Evolutionary conservation across 768 basidiomycete genomes (phyloP).

Genomic region (Hydnomerulius pinastri): DNA sequence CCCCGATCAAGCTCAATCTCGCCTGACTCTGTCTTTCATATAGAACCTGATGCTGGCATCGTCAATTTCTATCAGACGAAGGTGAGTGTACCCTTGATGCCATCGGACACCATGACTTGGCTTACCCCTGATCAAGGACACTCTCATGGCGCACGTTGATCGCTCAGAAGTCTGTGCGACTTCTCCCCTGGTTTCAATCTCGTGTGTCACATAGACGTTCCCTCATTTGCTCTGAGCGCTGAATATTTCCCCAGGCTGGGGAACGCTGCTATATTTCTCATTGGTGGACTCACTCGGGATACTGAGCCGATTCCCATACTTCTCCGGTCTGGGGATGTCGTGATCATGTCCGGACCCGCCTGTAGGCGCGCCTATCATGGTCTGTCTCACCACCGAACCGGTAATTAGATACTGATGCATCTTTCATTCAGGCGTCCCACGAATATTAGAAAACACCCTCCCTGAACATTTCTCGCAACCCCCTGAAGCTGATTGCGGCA

Average conservation of each 20-base stretch:
- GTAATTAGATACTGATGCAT: not conserved
- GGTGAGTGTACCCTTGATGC: slow-evolving; percentile 38
- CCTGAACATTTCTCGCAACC: slow-evolving; percentile 54
- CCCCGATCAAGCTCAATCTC: not conserved
- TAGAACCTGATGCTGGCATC: slow-evolving; percentile 95
- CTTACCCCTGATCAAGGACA: slow-evolving; percentile 50
- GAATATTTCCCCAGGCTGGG: slow-evolving; percentile 61
- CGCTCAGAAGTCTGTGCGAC: slow-evolving; percentile 92
- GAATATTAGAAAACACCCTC: slow-evolving; percentile 80
- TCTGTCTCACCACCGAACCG: slow-evolving; percentile 32
- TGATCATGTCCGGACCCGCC: slow-evolving; percentile 89
- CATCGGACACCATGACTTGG: not conserved
- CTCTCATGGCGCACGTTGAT: slow-evolving; percentile 97
- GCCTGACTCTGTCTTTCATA: not conserved
- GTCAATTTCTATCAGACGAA: slow-evolving; percentile 93
- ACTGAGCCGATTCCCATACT: slow-evolving; percentile 77
- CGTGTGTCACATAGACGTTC: slow-evolving; percentile 50
- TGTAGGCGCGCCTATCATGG: slow-evolving; percentile 93
- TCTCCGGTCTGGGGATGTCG: slow-evolving; percentile 86
- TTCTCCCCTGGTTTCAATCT: slow-evolving; percentile 90
- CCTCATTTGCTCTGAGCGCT: not conserved
- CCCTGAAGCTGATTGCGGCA: slow-evolving; percentile 24
- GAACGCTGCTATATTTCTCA: slow-evolving; percentile 85
- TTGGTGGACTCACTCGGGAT: slow-evolving; percentile 82
- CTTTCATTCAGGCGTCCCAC: slow-evolving; percentile 66